Evolutionary conservation across 1,139 yeast species (phyloP).

Genomic region (Scheffersomyces illinoinensis): DNA sequence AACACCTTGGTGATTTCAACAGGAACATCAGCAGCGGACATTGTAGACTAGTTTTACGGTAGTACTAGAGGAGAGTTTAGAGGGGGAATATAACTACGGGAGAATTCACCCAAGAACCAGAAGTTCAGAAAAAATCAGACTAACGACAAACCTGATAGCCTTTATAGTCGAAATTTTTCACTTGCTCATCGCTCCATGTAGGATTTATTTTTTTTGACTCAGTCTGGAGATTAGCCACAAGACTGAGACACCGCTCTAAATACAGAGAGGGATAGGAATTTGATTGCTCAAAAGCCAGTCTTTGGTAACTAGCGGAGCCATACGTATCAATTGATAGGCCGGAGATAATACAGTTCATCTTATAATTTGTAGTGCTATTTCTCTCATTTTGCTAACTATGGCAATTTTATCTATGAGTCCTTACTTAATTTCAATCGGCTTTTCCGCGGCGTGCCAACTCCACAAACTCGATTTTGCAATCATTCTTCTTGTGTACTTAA

Average conservation of each 20-base stretch:
- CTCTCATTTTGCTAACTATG: not conserved
- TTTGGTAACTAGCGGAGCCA: no score
- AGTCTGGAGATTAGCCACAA: not conserved
- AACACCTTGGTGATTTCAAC: slow-evolving; percentile 77
- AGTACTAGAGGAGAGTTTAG: slow-evolving; percentile 2
- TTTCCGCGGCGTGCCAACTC: not conserved
- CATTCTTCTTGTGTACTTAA: not conserved
- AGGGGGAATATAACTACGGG: slow-evolving; percentile 1
- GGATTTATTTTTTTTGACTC: not conserved
- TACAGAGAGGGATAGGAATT: not conserved
- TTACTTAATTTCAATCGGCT: not conserved
- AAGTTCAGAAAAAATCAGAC: not conserved
- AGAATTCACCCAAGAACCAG: slow-evolving; percentile 1
- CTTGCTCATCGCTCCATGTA: not conserved
- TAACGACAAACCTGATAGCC: not conserved
- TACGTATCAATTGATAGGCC: no score
- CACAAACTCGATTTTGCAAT: not conserved
- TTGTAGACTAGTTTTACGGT: slow-evolving; percentile 1
- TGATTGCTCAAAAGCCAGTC: not conserved
- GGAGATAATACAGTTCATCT: no score
- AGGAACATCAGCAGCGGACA: slow-evolving; percentile 35
- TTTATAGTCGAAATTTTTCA: not conserved
- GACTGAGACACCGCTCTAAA: no score
- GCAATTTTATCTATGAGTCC: no score
- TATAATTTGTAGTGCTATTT: not conserved